Evolutionary conservation across 371 early-diverging fungal genomes (phyloP).

Genomic region (Lichtheimia ramosa): DNA sequence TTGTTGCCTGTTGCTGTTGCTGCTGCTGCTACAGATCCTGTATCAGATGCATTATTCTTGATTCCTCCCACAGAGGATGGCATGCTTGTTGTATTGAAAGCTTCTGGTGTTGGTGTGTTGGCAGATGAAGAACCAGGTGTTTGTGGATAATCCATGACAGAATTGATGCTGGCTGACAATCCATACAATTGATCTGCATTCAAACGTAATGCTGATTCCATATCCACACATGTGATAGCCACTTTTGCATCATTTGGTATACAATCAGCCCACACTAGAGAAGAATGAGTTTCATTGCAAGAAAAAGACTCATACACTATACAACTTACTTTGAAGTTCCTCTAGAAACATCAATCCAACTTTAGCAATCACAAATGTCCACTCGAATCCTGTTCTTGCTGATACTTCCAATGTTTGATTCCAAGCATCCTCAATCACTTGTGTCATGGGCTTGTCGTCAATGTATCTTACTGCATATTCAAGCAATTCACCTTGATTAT

Average conservation of each 20-base stretch:
- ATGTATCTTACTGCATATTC: slow-evolving; percentile 38
- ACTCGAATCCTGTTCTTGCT: slow-evolving; percentile 29
- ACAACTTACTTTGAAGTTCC: slow-evolving; percentile 36
- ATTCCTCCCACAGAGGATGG: slow-evolving; percentile 10
- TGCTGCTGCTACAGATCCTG: slow-evolving; percentile 2
- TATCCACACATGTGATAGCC: slow-evolving; percentile 50
- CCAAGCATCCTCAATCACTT: slow-evolving; percentile 46
- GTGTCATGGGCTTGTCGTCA: slow-evolving; percentile 8
- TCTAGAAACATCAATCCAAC: slow-evolving; percentile 44
- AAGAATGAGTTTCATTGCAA: not conserved
- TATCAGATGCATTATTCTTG: not conserved
- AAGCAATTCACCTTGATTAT: slow-evolving; percentile 57
- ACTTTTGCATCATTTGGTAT: slow-evolving; percentile 32
- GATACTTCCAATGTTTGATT: slow-evolving; percentile 29
- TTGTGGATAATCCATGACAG: slow-evolving; percentile 16
- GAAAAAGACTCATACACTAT: no score
- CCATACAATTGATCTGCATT: slow-evolving; percentile 9
- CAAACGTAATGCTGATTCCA: slow-evolving; percentile 46
- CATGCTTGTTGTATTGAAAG: slow-evolving; percentile 16
- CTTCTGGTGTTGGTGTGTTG: slow-evolving; percentile 25
- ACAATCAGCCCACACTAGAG: slow-evolving; percentile 18
- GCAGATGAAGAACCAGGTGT: slow-evolving; percentile 26
- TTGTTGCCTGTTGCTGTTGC: slow-evolving; percentile 5
- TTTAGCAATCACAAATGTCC: slow-evolving; percentile 50
- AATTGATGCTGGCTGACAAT: slow-evolving; percentile 12